These are phyloP conservation scores for Eucalyptus sp. DNA, from an alignment of 345 rosid species.

Conservation along the genomic window DNA sequence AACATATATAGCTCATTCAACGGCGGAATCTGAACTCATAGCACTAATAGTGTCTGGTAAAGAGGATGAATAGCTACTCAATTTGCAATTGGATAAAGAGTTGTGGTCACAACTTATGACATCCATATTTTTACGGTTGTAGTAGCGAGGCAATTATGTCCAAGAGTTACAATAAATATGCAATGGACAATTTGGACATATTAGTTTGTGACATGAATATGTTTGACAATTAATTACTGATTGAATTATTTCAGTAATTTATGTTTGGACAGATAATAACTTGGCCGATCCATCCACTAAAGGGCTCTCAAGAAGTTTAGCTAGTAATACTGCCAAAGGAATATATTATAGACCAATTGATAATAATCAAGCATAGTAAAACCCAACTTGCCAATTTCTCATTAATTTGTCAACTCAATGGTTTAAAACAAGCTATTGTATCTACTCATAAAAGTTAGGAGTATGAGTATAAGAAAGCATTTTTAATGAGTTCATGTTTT, in stretches of 20 bases:
- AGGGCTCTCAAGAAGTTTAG: no score
- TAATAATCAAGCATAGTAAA: not conserved
- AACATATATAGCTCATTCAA: no score
- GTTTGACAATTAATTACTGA: no score
- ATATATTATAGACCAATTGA: not conserved
- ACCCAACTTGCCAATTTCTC: not conserved
- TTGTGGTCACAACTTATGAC: not conserved
- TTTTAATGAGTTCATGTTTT: no score
- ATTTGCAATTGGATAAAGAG: not conserved
- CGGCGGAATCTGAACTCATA: no score
- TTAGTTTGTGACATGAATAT: no score
- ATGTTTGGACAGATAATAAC: no score
- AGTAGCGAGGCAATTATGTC: not conserved
- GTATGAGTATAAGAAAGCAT: not conserved
- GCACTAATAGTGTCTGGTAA: no score
- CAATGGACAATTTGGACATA: not conserved
- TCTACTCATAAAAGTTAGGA: not conserved
- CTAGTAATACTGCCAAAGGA: not conserved
- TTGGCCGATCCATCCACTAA: no score
- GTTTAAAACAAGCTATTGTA: not conserved
- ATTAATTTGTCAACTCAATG: not conserved
- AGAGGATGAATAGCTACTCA: no score
- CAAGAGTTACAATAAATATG: not conserved
- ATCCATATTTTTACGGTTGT: no score
- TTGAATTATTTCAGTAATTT: no score